Evolutionary conservation across 1,284 basidiomycete species (phyloP).

Genomic region (Microbotryomycetes sp.): DNA sequence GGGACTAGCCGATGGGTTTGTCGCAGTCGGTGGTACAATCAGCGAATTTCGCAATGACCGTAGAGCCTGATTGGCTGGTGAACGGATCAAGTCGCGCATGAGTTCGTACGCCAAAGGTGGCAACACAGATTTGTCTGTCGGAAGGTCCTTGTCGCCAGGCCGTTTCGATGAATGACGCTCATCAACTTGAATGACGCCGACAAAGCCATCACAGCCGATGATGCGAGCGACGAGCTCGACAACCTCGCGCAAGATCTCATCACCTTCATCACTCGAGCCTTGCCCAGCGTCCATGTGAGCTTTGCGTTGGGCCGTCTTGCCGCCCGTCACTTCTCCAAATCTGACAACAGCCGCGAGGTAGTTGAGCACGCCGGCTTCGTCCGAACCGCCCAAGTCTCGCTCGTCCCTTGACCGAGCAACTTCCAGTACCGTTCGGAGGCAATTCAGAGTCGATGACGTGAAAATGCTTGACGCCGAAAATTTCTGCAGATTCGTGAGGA

Average conservation of each 20-base stretch:
- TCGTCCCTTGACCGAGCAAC: slow-evolving; percentile 26
- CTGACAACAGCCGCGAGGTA: slow-evolving; percentile 27
- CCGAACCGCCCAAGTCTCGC: slow-evolving; percentile 28
- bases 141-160: background rate
- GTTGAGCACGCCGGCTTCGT: slow-evolving; percentile 22
- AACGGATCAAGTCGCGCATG: slow-evolving; percentile 36
- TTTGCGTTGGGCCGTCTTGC: slow-evolving; percentile 1
- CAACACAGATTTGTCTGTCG: slow-evolving; percentile 20
- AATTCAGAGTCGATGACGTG: slow-evolving; percentile 25
- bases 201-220: slow-evolving; percentile 33
- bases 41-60: slow-evolving; percentile 30
- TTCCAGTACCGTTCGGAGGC: slow-evolving; percentile 25
- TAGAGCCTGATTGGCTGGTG: slow-evolving; percentile 36
- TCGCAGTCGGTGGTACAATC: slow-evolving; percentile 18
- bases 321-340: slow-evolving; percentile 28
- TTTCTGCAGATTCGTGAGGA: slow-evolving; percentile 35
- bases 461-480: slow-evolving; percentile 35
- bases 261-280: slow-evolving; percentile 12
- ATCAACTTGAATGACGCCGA: slow-evolving; percentile 26
- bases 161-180: background rate
- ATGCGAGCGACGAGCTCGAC: slow-evolving; percentile 33
- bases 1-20: background rate
- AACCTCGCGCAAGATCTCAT: slow-evolving; percentile 32
- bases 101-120: slow-evolving; percentile 28
- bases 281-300: background rate